These are phyloP conservation scores for Cornus suecica DNA, from an alignment of 148 eudicot genomes.

Conservation along the genomic window DNA sequence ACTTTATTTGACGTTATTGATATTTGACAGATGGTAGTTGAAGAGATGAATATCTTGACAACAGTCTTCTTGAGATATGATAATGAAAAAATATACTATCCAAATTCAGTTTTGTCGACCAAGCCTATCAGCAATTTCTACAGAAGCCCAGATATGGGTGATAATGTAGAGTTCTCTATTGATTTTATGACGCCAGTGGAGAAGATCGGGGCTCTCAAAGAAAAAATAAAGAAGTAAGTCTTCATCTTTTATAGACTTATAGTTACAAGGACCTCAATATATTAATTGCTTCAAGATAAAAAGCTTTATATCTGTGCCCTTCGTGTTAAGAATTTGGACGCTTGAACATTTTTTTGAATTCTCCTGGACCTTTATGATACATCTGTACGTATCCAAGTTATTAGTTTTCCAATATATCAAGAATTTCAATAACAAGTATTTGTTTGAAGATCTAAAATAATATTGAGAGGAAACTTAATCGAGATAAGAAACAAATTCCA, in stretches of 20 bases:
- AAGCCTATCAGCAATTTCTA: slow-evolving; percentile 72
- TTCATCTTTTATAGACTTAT: neutral
- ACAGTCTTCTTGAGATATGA: slow-evolving; percentile 67
- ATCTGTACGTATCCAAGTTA: neutral
- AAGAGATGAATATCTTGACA: slow-evolving; percentile 75
- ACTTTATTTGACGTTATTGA: slow-evolving; percentile 1
- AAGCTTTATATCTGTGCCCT: neutral
- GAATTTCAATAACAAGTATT: too few relatives aligned
- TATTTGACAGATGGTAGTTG: slow-evolving; percentile 59
- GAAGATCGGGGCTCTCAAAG: slow-evolving; percentile 52
- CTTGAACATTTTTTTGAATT: neutral
- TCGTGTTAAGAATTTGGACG: neutral
- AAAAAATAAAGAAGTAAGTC: slow-evolving; percentile 53
- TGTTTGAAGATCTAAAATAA: too few relatives aligned
- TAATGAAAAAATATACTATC: slow-evolving; percentile 66
- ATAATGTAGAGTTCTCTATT: slow-evolving; percentile 54
- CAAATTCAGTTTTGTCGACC: slow-evolving; percentile 59
- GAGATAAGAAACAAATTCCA: too few relatives aligned
- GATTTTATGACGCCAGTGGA: slow-evolving; percentile 57
- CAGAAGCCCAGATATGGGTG: slow-evolving; percentile 78
- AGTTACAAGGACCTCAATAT: neutral
- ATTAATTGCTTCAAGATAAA: neutral
- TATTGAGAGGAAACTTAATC: too few relatives aligned
- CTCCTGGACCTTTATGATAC: neutral
- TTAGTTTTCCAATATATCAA: too few relatives aligned